Evolutionary conservation across 768 basidiomycete species (phyloP), one percentile per base, ranked within the genome.

Genomic region (Calocybe indica): DNA sequence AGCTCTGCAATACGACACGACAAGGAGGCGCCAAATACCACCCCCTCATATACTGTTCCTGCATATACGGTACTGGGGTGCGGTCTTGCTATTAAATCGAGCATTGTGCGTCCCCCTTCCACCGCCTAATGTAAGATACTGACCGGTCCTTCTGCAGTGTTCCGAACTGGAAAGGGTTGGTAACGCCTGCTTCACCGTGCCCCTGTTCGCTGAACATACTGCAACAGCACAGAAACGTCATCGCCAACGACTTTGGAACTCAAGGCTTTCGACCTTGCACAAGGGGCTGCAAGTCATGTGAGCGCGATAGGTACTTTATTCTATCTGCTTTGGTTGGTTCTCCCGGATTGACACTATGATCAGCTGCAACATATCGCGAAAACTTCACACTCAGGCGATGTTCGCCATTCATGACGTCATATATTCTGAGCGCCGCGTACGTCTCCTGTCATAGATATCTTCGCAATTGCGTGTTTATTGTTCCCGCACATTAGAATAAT

Each of bases 51-150:
- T 89, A 22, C 61, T 89, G 30, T 73, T 79, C 40, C 66, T 90
- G 37, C 85, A 91, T 54, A 72, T 87, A 47, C 74, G 85, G 52
- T 90, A 91, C 60, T 87, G 85, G 79, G 80, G 78, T 6, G 74
- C 85, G 12, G 82, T 90, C 5, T 69, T 91, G 9, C 67, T 91
- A 34, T 70, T 90, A 35, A 78, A 90, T 62, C 76, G 88, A 44
- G 86, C 85, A 11, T 91, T 88, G 88, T 89, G 62, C 73, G 88
- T 74, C 22, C 10, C 35, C 11, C 12, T 37, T 52, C 7, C 22
- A 47, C 40, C 11, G n/a, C 6, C 39, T 40, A 40, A 38, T 32
- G 12, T 3, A 22, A 45, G 28, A 48, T 49, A 10, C 44, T 59
- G 13, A 58, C 32, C 52, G 45, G 49, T 37, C 34, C 39, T 52